Base-by-base conservation (phyloP, 192 early-diverging fungal genomes). In the Entomortierella lignicola region DNA sequence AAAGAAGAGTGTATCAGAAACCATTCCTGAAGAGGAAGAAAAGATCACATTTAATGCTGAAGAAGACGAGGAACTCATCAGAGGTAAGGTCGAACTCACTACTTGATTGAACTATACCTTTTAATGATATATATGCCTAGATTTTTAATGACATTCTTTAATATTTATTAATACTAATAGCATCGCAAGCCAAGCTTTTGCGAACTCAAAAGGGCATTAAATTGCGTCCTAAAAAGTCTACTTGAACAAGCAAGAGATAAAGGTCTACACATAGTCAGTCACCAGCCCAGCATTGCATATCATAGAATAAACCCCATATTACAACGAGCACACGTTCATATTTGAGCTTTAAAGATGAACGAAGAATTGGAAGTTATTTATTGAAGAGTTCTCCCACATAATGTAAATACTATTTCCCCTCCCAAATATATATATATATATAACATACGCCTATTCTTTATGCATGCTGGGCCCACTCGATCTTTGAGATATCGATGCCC, bases 391-490 rank as follows among this genome's bases (percentile, higher is more conserved):
- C n/a, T n/a, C n/a, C n/a, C n/a, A n/a, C n/a, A n/a, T n/a, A n/a
- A n/a, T n/a, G n/a, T n/a, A n/a, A n/a, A n/a, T n/a, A n/a, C n/a
- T n/a, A n/a, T n/a, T n/a, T n/a, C n/a, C n/a, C n/a, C n/a, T n/a
- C n/a, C n/a, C n/a, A n/a, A n/a, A n/a, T n/a, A n/a, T n/a, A n/a
- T n/a, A n/a, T n/a, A n/a, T n/a, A n/a, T n/a, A n/a, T n/a, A n/a
- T n/a, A n/a, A n/a, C n/a, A n/a, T n/a, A n/a, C n/a, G n/a, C n/a
- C n/a, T n/a, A n/a, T n/a, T n/a, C n/a, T 37, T 79, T 79, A 79
- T 10, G 75, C 75, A 32, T 79, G 75, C 63, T 79, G 75, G 5
- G 75, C 75, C 75, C 75, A 79, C 34, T 79, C 75, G 23, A 79
- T 79, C 63, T 79, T 79, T 47, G 75, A 79, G 30, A 79, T 65